These are phyloP conservation scores for Zalaria obscura DNA, from an alignment of 2,329 filamentous ascomycete genomes.

Conservation along the genomic window DNA sequence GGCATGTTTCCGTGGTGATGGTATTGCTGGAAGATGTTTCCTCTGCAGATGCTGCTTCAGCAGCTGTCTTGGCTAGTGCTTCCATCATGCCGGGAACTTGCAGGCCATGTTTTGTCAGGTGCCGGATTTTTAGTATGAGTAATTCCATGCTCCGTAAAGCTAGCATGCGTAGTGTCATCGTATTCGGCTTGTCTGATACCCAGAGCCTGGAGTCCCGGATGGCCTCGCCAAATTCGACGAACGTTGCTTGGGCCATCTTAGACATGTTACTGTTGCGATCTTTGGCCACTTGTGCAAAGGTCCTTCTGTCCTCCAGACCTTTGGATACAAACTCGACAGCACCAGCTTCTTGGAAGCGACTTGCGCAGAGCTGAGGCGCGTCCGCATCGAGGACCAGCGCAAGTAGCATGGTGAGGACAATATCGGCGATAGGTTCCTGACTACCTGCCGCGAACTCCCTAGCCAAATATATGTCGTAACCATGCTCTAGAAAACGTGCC, in stretches of 20 bases:
- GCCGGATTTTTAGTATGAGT: neutral
- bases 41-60: neutral
- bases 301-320: constrained; percentile 38
- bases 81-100: neutral
- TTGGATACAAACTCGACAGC: constrained; percentile 31
- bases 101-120: neutral
- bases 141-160: constrained; percentile 39
- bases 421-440: constrained; percentile 36
- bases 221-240: constrained; percentile 40
- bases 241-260: constrained; percentile 42
- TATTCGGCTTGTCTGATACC: constrained; percentile 36
- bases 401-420: constrained; percentile 49
- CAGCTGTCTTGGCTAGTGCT: constrained; percentile 31
- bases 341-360: constrained; percentile 28
- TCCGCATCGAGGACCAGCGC: constrained; percentile 47
- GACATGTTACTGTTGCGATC: constrained; percentile 58
- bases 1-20: neutral
- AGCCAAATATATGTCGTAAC: constrained; percentile 55
- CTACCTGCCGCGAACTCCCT: constrained; percentile 35
- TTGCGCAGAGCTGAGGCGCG: constrained; percentile 42
- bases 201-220: constrained; percentile 38
- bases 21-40: neutral
- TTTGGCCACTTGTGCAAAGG: constrained; percentile 46
- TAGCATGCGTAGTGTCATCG: constrained; percentile 48
- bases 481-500: constrained; percentile 59